Evolutionary conservation across 805 yeast species (phyloP), one percentile per base, ranked within the genome.

Genomic region (Priceomyces fermenticarens): DNA sequence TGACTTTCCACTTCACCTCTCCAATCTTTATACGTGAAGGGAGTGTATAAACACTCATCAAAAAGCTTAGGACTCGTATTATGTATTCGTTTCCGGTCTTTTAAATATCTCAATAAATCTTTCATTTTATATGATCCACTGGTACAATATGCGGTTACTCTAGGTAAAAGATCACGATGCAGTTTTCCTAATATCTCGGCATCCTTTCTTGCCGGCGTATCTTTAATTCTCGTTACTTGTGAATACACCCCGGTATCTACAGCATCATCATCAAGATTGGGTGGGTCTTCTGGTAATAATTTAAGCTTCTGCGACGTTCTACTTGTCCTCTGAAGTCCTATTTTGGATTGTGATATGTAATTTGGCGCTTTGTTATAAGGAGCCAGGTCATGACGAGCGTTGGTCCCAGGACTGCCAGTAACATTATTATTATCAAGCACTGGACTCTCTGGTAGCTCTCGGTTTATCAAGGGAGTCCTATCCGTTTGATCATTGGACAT

Each of bases 111-210:
- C 36, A 85, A 72, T 31, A 93, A 67, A 37, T 89, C 97, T 51
- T 85, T 79, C 95, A 93, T 87, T 49, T 80, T 80, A 57, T 90
- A 93, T 16, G 93, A 81, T 25, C 97, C 90, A 20, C 97, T 89
- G 0, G 98, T 91, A 64, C 98, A 91, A 58, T 89, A 93, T 2
- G 97, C 96, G 0, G 98, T 91, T 1, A 90, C 97, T 46, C 99
- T 71, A 3, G 99, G 98, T 41, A 93, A 72, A 46, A 88, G 65
- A 27, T 85, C 85, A 45, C 98, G 69, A 53, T 85, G 91, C 47
- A 81, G 80, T 59, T 90, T 93, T 3, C 97, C 96, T 43, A 93
- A 69, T 38, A 90, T 79, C 58, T 90, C 97, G 0, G 99, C 98
- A 68, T 91, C 98, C 48, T 81, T 83, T 51, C 97, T 72, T 1